These are phyloP conservation scores for Dendrocalamus latiflorus DNA, from an alignment of 202 grass and related monocot species.

Conservation along the genomic window DNA sequence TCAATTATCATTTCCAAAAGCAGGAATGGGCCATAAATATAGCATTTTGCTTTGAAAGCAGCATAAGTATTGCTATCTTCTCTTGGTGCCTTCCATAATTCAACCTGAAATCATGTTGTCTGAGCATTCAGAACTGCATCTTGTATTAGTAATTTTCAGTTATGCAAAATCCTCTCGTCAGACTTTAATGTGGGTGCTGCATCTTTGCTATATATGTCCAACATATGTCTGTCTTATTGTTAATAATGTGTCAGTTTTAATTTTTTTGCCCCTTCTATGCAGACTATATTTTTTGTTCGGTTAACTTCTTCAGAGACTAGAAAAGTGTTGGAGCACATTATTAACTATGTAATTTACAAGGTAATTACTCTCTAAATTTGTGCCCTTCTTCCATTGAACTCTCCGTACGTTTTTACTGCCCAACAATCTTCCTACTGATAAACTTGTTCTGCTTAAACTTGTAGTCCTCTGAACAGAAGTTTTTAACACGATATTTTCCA, in stretches of 20 bases:
- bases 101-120: background rate
- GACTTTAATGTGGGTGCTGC: background rate
- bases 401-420: background rate
- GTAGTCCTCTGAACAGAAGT: background rate
- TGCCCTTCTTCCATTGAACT: conserved; percentile 4
- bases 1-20: no score
- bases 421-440: background rate
- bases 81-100: background rate
- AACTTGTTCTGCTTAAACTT: conserved; percentile 1
- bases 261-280: no score
- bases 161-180: background rate
- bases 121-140: background rate
- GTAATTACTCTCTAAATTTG: conserved; percentile 26
- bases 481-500: background rate
- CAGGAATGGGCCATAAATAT: no score
- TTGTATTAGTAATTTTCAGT: background rate
- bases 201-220: conserved; percentile 10
- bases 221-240: background rate
- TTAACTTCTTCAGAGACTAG: conserved; percentile 64
- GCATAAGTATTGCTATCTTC: background rate
- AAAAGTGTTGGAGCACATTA: conserved; percentile 70
- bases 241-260: no score
- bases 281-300: conserved; percentile 76
- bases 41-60: no score
- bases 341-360: conserved; percentile 88